These are phyloP conservation scores for Acanthamoeba sp. DNA, from an alignment of 208 protist genomes.

Conservation along the genomic window DNA sequence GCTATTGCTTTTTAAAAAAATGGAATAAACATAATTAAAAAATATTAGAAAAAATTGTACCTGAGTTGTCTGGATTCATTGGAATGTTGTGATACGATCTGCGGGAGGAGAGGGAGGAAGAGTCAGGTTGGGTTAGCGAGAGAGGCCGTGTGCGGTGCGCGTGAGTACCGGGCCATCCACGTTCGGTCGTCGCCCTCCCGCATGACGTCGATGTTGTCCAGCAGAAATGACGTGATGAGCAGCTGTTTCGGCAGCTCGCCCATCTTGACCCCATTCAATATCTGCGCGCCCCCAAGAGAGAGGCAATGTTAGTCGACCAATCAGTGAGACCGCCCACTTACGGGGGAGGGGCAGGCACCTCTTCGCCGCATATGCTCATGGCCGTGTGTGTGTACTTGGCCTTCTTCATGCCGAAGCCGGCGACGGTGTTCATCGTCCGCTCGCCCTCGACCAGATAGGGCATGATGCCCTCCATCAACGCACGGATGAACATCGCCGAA, in stretches of 20 bases:
- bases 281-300: background rate
- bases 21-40: background rate
- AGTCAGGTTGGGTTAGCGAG: background rate
- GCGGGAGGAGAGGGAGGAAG: background rate
- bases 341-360: background rate
- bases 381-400: slow-evolving; percentile 59
- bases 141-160: background rate
- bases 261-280: slow-evolving; percentile 62
- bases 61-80: background rate
- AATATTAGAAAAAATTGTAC: background rate
- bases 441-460: slow-evolving; percentile 60
- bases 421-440: slow-evolving; percentile 67
- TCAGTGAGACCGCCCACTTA: background rate
- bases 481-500: slow-evolving; percentile 30
- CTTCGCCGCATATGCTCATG: slow-evolving; percentile 57
- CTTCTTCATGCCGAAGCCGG: slow-evolving; percentile 66
- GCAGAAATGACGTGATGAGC: slow-evolving; percentile 46
- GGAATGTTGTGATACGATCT: slow-evolving; percentile 54
- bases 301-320: background rate
- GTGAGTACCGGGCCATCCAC: background rate
- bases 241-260: slow-evolving; percentile 52
- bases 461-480: slow-evolving; percentile 55
- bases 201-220: slow-evolving; percentile 49
- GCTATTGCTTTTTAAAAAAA: background rate
- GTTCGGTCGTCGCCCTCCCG: slow-evolving; percentile 20